Evolutionary conservation across 305 asterid genomes (phyloP).

Genomic region (Rubia tinctorum): DNA sequence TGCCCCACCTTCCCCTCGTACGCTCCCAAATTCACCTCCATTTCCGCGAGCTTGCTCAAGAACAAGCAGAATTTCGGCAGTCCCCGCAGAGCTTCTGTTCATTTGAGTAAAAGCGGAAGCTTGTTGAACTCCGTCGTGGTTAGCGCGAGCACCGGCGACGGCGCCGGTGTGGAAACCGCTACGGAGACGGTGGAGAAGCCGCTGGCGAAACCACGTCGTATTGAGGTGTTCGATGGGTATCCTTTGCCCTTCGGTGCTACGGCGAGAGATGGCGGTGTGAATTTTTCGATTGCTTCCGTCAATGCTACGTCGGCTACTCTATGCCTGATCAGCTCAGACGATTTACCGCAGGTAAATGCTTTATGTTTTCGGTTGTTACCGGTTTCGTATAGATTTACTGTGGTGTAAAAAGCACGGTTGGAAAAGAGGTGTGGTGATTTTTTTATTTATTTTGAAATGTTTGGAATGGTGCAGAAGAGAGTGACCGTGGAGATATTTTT

Average conservation of each 20-base stretch:
- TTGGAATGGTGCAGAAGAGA: constrained; percentile 53
- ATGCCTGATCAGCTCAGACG: constrained; percentile 66
- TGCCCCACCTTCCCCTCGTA: constrained; percentile 28
- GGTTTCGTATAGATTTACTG: not conserved
- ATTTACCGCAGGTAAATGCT: constrained; percentile 52
- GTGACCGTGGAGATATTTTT: constrained; percentile 70
- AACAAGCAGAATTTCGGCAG: constrained; percentile 21
- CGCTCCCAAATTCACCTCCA: constrained; percentile 33
- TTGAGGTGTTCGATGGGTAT: constrained; percentile 61
- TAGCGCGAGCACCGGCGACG: constrained; percentile 39
- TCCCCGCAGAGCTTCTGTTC: constrained; percentile 11
- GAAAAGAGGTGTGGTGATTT: not conserved
- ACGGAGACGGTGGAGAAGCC: constrained; percentile 63
- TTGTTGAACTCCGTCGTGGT: constrained; percentile 19
- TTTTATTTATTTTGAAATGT: not conserved
- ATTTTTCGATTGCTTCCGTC: constrained; percentile 63
- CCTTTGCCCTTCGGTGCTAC: constrained; percentile 96
- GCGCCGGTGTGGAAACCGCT: constrained; percentile 18
- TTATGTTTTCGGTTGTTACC: not conserved
- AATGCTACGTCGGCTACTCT: constrained; percentile 73
- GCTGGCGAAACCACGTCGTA: constrained; percentile 32
- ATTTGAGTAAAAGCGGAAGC: not conserved
- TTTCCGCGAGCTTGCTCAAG: constrained; percentile 10
- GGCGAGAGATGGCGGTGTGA: constrained; percentile 72
- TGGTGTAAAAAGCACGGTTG: not conserved